Conservation (phyloP, 768 basidiomycete species). For the Lyophyllum semitale region DNA sequence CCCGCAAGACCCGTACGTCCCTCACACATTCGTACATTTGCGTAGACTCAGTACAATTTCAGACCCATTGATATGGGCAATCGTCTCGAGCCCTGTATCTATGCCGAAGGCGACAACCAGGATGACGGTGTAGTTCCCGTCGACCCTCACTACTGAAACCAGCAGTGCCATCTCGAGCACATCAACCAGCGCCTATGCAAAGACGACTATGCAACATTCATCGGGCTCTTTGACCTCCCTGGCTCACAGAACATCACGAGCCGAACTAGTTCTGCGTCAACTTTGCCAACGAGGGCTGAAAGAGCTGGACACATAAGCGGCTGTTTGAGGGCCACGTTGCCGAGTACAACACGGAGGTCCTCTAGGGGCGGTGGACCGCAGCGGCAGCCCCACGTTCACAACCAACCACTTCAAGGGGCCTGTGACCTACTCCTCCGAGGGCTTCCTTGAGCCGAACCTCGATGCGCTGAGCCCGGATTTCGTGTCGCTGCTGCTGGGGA, state of each 20-base stretch:
- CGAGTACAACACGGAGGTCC: constrained; percentile 84
- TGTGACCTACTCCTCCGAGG: constrained; percentile 89
- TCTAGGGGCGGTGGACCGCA: constrained; percentile 83
- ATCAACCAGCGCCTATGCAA: constrained; percentile 94
- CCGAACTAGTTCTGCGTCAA: constrained; percentile 96
- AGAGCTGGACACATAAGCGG: constrained; percentile 76
- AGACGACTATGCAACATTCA: constrained; percentile 90
- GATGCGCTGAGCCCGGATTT: constrained; percentile 93
- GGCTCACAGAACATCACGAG: constrained; percentile 90
- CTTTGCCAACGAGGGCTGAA: constrained; percentile 91
- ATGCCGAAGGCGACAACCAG: constrained; percentile 48
- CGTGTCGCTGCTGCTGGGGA: constrained; percentile 81
- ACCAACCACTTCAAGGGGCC: constrained; percentile 91
- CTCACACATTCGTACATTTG: too few relatives aligned
- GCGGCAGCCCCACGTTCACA: constrained; percentile 85
- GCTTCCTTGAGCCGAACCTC: constrained; percentile 86
- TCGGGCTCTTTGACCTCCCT: constrained; percentile 92
- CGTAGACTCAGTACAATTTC: too few relatives aligned
- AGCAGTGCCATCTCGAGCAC: too few relatives aligned
- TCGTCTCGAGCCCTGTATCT: constrained; percentile 50
- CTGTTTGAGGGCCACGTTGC: constrained; percentile 81
- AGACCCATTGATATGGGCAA: constrained; percentile 38
- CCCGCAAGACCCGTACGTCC: too few relatives aligned
- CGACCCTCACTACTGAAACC: constrained; percentile 43
- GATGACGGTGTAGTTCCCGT: constrained; percentile 44